phyloP scores from a whole-genome alignment of 2,329 filamentous ascomycete species.

The Fusarium sp. region DNA sequence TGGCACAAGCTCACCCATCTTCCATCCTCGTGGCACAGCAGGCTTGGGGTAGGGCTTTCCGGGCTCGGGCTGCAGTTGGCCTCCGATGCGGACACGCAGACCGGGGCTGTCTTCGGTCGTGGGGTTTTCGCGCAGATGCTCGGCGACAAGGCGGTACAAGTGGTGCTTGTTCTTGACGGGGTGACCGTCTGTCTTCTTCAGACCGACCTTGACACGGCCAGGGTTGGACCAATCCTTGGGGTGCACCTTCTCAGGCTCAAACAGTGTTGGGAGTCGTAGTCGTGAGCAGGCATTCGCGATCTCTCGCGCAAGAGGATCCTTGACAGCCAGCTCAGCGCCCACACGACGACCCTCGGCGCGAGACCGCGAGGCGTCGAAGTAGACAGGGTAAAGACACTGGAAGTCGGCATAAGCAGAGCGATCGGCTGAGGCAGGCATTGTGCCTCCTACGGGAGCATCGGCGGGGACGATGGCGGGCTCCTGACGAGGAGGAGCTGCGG shows the following conservation, averaged over 20 bases:
- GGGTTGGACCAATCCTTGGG: slow-evolving; percentile 99
- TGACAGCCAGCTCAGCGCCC: slow-evolving; percentile 74
- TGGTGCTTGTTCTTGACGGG: slow-evolving; percentile 82
- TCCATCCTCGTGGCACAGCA: slow-evolving; percentile 87
- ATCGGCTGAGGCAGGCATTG: slow-evolving; percentile 56
- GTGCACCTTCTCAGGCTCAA: slow-evolving; percentile 92
- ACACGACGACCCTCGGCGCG: slow-evolving; percentile 87
- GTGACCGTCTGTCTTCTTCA: slow-evolving; percentile 56
- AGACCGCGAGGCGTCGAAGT: slow-evolving; percentile 84
- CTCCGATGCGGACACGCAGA: slow-evolving; percentile 77
- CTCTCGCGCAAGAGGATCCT: slow-evolving; percentile 87
- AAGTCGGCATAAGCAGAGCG: slow-evolving; percentile 75
- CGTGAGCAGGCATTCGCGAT: slow-evolving; percentile 86
- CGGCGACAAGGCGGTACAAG: slow-evolving; percentile 82
- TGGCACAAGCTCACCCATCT: slow-evolving; percentile 84
- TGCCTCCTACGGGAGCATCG: slow-evolving; percentile 47
- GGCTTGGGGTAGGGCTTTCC: slow-evolving; percentile 77
- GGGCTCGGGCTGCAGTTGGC: slow-evolving; percentile 71
- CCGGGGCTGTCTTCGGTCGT: slow-evolving; percentile 76
- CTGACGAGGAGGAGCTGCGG: slow-evolving; percentile 47
- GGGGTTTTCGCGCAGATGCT: slow-evolving; percentile 81
- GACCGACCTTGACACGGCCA: slow-evolving; percentile 82
- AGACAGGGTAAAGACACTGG: slow-evolving; percentile 93
- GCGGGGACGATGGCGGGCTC: slow-evolving; percentile 43
- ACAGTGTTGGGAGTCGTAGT: slow-evolving; percentile 77